phyloP scores from a whole-genome alignment of 2,329 filamentous ascomycete species.

The Colletotrichum horii region DNA sequence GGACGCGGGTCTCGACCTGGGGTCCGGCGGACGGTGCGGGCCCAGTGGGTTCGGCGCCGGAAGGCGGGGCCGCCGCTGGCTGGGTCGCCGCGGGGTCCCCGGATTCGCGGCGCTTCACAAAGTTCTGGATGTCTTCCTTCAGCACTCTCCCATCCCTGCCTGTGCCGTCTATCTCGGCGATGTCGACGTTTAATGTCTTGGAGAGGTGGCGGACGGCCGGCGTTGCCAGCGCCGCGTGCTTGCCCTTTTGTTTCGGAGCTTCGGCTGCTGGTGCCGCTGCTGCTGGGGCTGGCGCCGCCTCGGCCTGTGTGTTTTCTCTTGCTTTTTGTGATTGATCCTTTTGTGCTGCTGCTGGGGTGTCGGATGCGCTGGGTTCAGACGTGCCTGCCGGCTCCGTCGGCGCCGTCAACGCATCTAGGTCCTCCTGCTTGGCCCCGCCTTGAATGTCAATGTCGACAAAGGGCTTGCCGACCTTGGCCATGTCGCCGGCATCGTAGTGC shows the following conservation, averaged over 20 bases:
- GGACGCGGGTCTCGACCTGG: constrained; percentile 71
- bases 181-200: constrained; percentile 80
- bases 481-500: constrained; percentile 94
- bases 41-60: constrained; percentile 29
- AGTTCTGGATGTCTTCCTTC: constrained; percentile 88
- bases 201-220: constrained; percentile 89
- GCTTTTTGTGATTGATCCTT: not conserved
- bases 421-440: constrained; percentile 72
- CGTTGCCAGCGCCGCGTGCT: constrained; percentile 79
- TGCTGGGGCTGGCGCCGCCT: not conserved
- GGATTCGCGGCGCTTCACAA: constrained; percentile 59
- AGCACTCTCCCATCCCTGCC: constrained; percentile 89
- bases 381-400: constrained; percentile 19
- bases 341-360: constrained; percentile 10
- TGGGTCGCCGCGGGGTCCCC: not conserved
- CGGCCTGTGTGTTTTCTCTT: constrained; percentile 5
- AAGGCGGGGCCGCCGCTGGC: constrained; percentile 21
- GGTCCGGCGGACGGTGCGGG: constrained; percentile 43
- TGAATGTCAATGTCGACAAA: constrained; percentile 95
- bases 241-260: constrained; percentile 53
- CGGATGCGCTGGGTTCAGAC: constrained; percentile 26
- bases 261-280: not conserved
- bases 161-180: constrained; percentile 80
- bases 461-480: constrained; percentile 93
- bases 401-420: constrained; percentile 42